Conservation (phyloP, 1,284 basidiomycete species). For the Amylostereum areolatum region DNA sequence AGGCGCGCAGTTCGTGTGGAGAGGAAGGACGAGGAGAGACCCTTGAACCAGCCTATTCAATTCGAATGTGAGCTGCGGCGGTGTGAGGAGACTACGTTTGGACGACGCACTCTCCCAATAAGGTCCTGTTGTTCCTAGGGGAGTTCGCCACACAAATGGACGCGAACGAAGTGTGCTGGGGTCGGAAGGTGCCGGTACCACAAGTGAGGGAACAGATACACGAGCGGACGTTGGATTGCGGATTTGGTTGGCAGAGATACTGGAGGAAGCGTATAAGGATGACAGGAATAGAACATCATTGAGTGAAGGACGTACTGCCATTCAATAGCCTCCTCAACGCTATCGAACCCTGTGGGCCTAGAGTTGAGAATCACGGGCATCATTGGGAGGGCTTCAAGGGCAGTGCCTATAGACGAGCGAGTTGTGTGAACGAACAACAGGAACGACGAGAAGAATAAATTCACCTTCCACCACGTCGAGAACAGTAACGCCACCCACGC, state of each 20-base stretch:
- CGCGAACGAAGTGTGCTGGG: constrained; percentile 25
- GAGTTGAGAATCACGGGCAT: constrained; percentile 88
- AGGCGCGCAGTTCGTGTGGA: constrained; percentile 74
- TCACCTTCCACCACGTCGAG: constrained; percentile 95
- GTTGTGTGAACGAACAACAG: constrained; percentile 1
- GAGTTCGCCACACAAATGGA: constrained; percentile 74
- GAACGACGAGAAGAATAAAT: constrained; percentile 6
- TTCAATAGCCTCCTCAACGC: constrained; percentile 79
- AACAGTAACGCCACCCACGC: constrained; percentile 79
- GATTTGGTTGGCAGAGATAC: constrained; percentile 72
- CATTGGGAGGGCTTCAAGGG: constrained; percentile 83
- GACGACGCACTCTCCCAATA: constrained; percentile 76
- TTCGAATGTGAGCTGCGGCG: background rate
- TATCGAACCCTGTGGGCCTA: constrained; percentile 81
- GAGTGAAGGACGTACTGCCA: constrained; percentile 78
- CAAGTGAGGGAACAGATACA: constrained; percentile 76
- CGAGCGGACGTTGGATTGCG: constrained; percentile 77
- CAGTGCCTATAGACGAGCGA: constrained; percentile 62
- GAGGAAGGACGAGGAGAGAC: constrained; percentile 78
- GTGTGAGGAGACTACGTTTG: background rate
- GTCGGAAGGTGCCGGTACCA: constrained; percentile 44
- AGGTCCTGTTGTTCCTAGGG: constrained; percentile 78
- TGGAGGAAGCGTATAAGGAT: constrained; percentile 22
- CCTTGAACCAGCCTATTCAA: constrained; percentile 80
- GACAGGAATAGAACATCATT: background rate